Evolutionary conservation across 2,329 filamentous ascomycete species (phyloP).

Genomic region (Blastomyces silverae): DNA sequence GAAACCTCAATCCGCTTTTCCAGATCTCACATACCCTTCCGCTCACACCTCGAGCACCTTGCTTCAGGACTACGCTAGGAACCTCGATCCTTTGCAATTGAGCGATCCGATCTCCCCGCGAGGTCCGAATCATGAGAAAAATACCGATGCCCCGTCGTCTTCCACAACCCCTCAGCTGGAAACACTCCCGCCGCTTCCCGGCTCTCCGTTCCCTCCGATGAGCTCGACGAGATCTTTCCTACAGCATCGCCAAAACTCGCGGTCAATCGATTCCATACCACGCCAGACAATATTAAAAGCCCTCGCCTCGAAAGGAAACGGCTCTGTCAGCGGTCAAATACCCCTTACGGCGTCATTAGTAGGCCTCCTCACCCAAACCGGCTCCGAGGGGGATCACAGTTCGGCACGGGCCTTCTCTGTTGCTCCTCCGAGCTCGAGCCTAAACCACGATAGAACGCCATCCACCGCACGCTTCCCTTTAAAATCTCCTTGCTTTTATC

Average conservation of each 20-base stretch:
- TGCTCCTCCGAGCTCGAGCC: slow-evolving; percentile 47
- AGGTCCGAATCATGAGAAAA: slow-evolving; percentile 22
- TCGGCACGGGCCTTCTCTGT: slow-evolving; percentile 56
- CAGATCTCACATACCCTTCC: slow-evolving; percentile 24
- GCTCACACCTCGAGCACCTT: slow-evolving; percentile 24
- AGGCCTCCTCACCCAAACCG: slow-evolving; percentile 15
- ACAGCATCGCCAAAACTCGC: slow-evolving; percentile 46
- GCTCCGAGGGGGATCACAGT: slow-evolving; percentile 2
- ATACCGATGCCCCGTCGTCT: slow-evolving; percentile 22
- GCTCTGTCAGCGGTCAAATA: slow-evolving; percentile 52
- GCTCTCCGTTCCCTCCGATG: slow-evolving; percentile 27
- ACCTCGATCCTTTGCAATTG: slow-evolving; percentile 40
- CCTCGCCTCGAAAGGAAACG: slow-evolving; percentile 51
- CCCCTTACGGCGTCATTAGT: slow-evolving; percentile 54
- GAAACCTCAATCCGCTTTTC: slow-evolving; percentile 25
- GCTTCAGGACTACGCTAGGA: slow-evolving; percentile 40
- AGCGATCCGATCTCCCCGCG: slow-evolving; percentile 30
- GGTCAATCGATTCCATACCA: slow-evolving; percentile 61
- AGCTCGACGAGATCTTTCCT: slow-evolving; percentile 32
- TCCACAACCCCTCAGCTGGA: slow-evolving; percentile 21
- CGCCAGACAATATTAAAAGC: slow-evolving; percentile 79
- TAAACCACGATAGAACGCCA: slow-evolving; percentile 40
- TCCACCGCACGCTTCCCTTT: slow-evolving; percentile 55
- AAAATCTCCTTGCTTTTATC: slow-evolving; percentile 94
- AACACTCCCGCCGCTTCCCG: slow-evolving; percentile 1